Evolutionary conservation across 495 filamentous ascomycete species (phyloP).

Genomic region (Amphirosellinia nigrospora): DNA sequence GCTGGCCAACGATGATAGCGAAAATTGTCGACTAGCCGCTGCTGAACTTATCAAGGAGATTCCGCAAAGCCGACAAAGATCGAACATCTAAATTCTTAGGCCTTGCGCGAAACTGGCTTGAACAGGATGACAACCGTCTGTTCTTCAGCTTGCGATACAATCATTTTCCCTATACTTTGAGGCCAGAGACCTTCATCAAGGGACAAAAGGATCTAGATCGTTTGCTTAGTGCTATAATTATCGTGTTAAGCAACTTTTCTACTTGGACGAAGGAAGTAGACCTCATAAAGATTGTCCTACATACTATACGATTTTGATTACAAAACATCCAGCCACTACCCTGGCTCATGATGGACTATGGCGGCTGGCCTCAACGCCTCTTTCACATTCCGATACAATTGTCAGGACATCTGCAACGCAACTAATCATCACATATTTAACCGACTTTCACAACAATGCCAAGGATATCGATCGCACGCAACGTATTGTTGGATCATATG

Average conservation of each 20-base stretch:
- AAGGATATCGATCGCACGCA: slow-evolving; percentile 57
- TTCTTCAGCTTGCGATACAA: slow-evolving; percentile 76
- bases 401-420: slow-evolving; percentile 78
- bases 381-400: slow-evolving; percentile 74
- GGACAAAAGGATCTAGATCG: slow-evolving; percentile 66
- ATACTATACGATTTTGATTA: slow-evolving; percentile 70
- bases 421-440: slow-evolving; percentile 77
- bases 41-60: slow-evolving; percentile 78
- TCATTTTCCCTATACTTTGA: slow-evolving; percentile 85
- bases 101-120: slow-evolving; percentile 77
- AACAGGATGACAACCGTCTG: slow-evolving; percentile 70
- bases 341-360: slow-evolving; percentile 69
- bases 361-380: slow-evolving; percentile 65
- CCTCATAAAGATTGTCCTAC: slow-evolving; percentile 76
- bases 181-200: slow-evolving; percentile 56
- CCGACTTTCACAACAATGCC: slow-evolving; percentile 73
- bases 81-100: slow-evolving; percentile 68
- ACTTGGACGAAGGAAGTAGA: slow-evolving; percentile 66
- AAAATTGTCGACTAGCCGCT: slow-evolving; percentile 84
- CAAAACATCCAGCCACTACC: slow-evolving; percentile 65
- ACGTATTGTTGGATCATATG: slow-evolving; percentile 72
- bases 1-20: slow-evolving; percentile 84
- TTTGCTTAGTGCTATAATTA: slow-evolving; percentile 48
- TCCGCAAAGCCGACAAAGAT: slow-evolving; percentile 78
- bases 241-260: slow-evolving; percentile 52